Evolutionary conservation across 257 asterid genomes (phyloP).

Genomic region (Plantago elongata): DNA sequence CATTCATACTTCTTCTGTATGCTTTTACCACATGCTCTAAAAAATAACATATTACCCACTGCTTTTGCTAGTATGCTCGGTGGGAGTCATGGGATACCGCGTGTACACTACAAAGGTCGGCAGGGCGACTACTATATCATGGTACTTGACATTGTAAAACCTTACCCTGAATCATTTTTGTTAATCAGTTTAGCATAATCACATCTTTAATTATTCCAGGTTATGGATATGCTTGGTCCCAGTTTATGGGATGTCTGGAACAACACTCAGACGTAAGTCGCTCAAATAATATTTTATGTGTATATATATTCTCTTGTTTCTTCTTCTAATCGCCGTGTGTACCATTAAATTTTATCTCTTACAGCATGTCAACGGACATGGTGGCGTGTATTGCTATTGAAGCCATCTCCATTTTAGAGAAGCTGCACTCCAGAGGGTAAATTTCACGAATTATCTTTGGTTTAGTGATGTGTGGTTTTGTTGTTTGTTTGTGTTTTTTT

Average conservation of each 20-base stretch:
- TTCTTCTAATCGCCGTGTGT: too few species aligned
- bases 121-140: conserved; percentile 41
- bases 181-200: neutral
- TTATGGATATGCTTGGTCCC: conserved; percentile 98
- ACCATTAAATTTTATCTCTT: neutral
- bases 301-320: too few species aligned
- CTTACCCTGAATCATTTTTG: neutral
- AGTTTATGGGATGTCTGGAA: conserved; percentile 92
- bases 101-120: conserved; percentile 46
- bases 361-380: conserved; percentile 86
- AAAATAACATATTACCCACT: neutral
- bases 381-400: conserved; percentile 94
- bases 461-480: too few species aligned
- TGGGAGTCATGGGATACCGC: conserved; percentile 45
- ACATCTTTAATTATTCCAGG: conserved; percentile 37
- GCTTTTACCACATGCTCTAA: neutral
- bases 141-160: conserved; percentile 25
- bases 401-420: conserved; percentile 88
- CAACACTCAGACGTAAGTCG: conserved; percentile 59
- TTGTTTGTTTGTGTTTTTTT: too few species aligned
- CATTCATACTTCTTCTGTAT: neutral
- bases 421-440: conserved; percentile 83
- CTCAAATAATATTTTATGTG: neutral
- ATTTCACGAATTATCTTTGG: too few species aligned
- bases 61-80: conserved; percentile 21